Base-by-base conservation (phyloP, 805 yeast genomes). In the Grigorovia jiainica region DNA sequence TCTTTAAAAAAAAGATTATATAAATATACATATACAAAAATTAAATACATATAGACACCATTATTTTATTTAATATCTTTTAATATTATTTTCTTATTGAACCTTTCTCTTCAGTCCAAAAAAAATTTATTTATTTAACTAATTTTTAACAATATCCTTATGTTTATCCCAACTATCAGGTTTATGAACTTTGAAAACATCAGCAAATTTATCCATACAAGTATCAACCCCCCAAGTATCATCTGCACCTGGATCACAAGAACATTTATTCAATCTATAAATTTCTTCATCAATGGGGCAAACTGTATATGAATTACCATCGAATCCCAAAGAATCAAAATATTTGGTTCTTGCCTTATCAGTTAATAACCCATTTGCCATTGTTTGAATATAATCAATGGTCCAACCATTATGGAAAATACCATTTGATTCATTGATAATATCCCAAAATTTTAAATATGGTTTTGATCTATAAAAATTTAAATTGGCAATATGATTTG, bases 321-420 rank as follows among this genome's bases (percentile, higher is more conserved):
- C 16, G 21, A 32, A 83, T 27, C 92, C 92, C 46, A 83, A 70
- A 57, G 82, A 87, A 41, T 75, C 78, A 53, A 85, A 80, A 72
- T 80, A 75, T 52, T 80, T 82, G 33, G 84, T 62, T 54, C 79
- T 67, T 36, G 71, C 73, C 52, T 68, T 73, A 21, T 75, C 71
- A 54, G 81, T 57, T 64, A 85, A 80, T 45, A 84, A 65, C 7
- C 85, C 67, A n/a, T 76, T 83, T 19, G 84, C 92, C 45, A 83
- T 73, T 7, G 87, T 77, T 55, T 82, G 86, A 40, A 83, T 76
- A 13, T 90, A 87, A 19, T 90, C 92, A 58, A 82, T 92, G 42
- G 92, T 89, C 87, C 94, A 85, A 54, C 89, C 70, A 63, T 82
- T 82, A 63, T 86, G 85, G 66, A 80, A 86, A 54, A 87, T 79